Evolutionary conservation across 148 eudicot species (phyloP).

Genomic region (Vaccinium darrowii): DNA sequence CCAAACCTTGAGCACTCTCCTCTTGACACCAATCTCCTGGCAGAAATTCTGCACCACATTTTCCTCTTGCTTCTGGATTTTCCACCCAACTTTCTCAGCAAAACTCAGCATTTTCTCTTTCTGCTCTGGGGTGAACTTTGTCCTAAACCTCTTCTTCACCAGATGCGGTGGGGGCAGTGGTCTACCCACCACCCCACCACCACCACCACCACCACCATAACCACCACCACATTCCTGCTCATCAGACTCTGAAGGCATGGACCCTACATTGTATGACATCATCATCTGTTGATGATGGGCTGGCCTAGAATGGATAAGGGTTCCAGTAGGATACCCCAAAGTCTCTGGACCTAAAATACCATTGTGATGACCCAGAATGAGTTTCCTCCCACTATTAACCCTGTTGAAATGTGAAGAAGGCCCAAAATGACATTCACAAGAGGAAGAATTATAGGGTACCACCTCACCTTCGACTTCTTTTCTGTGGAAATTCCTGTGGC

Average conservation of each 20-base stretch:
- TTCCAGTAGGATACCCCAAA: constrained; percentile 29
- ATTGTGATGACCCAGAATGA: constrained; percentile 37
- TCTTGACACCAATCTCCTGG: constrained; percentile 64
- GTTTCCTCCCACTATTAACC: constrained; percentile 35
- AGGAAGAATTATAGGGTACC: constrained; percentile 17
- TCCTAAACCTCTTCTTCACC: constrained; percentile 63
- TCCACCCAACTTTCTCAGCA: constrained; percentile 78
- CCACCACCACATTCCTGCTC: constrained; percentile 34
- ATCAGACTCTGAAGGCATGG: constrained; percentile 48
- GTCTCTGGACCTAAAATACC: constrained; percentile 18
- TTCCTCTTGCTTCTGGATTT: constrained; percentile 69
- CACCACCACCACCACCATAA: constrained; percentile 16
- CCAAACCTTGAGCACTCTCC: constrained; percentile 72
- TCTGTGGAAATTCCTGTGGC: constrained; percentile 71
- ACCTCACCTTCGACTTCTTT: constrained; percentile 47
- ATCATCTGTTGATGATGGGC: constrained; percentile 34
- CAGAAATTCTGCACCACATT: constrained; percentile 60
- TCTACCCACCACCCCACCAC: constrained; percentile 13
- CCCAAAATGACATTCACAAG: constrained; percentile 29
- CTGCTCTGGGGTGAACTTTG: constrained; percentile 61
- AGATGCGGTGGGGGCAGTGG: constrained; percentile 20
- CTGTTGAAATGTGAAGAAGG: constrained; percentile 24
- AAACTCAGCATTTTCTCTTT: constrained; percentile 63
- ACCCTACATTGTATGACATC: constrained; percentile 38
- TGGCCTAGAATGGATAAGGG: constrained; percentile 24